phyloP scores from a whole-genome alignment of 192 early-diverging fungal genomes.

The Mortierella alpina region DNA sequence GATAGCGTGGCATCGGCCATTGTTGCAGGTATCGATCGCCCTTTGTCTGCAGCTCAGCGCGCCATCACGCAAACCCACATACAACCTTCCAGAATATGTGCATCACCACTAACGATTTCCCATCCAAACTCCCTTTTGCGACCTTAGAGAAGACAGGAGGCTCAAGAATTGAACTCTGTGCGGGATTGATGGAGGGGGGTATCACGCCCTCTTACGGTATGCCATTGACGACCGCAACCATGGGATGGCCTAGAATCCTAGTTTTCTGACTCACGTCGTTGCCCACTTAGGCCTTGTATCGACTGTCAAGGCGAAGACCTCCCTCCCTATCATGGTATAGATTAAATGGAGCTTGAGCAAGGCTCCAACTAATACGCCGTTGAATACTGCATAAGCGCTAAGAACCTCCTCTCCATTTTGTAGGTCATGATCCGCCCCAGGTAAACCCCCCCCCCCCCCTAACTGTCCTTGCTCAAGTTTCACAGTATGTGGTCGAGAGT shows the following conservation, averaged over 20 bases:
- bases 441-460: constrained; percentile 5
- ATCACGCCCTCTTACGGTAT: constrained; percentile 70
- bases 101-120: no score
- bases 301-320: constrained; percentile 38
- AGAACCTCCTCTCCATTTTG: background rate
- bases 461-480: background rate
- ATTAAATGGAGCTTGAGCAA: background rate
- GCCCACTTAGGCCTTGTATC: constrained; percentile 50
- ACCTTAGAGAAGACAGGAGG: constrained; percentile 64
- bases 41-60: background rate
- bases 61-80: background rate
- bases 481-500: background rate
- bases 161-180: constrained; percentile 71
- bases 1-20: constrained; percentile 44
- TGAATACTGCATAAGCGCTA: background rate
- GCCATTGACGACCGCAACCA: background rate
- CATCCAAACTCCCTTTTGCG: background rate
- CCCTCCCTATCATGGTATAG: constrained; percentile 66
- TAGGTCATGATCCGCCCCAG: constrained; percentile 72
- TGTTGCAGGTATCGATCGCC: constrained; percentile 25
- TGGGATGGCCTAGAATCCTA: background rate
- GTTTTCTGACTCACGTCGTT: background rate
- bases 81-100: background rate
- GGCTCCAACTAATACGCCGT: background rate
- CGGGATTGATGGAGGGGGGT: constrained; percentile 71